Evolutionary conservation across 768 basidiomycete genomes (phyloP).

Genomic region (Leucocoprinus birnbaumii): DNA sequence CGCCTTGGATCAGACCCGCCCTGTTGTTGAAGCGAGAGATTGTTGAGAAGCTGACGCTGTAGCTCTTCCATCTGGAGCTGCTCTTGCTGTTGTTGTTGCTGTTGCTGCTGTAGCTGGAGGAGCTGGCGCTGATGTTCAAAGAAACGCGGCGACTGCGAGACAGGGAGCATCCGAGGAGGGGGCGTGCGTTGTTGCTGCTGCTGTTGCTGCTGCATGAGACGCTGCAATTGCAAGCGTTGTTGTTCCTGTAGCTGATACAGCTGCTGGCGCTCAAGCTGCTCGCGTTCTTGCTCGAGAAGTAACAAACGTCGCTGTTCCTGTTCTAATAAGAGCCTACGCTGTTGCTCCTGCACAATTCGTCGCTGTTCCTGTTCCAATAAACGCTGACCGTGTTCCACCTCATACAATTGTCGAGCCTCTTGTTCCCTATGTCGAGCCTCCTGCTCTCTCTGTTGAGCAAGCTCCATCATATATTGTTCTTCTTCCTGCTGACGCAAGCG

Average conservation of each 20-base stretch:
- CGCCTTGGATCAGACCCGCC: conserved; percentile 67
- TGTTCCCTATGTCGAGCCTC: conserved; percentile 1
- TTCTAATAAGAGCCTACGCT: neutral
- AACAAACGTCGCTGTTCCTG: conserved; percentile 4
- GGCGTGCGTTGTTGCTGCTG: conserved; percentile 54
- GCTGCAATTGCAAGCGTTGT: conserved; percentile 44
- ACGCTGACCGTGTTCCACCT: conserved; percentile 9
- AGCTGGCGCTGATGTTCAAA: conserved; percentile 74
- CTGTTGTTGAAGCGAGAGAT: conserved; percentile 38
- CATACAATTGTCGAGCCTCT: conserved; percentile 3
- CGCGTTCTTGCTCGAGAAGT: conserved; percentile 15
- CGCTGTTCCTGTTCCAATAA: conserved; percentile 9
- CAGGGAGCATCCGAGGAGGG: conserved; percentile 71
- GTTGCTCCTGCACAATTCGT: neutral
- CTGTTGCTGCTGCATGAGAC: conserved; percentile 50
- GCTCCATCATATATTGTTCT: conserved; percentile 9
- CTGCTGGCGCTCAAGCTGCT: conserved; percentile 12
- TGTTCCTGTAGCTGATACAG: conserved; percentile 32
- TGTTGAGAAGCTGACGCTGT: conserved; percentile 13
- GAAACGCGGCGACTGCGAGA: conserved; percentile 77
- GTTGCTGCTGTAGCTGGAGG: conserved; percentile 64
- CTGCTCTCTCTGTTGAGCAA: neutral
- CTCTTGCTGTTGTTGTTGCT: conserved; percentile 56
- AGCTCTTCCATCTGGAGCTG: conserved; percentile 14
- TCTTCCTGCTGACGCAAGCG: conserved; percentile 28